These are phyloP conservation scores for Pulveroboletus ravenelii DNA, from an alignment of 768 basidiomycete genomes.

Conservation along the genomic window DNA sequence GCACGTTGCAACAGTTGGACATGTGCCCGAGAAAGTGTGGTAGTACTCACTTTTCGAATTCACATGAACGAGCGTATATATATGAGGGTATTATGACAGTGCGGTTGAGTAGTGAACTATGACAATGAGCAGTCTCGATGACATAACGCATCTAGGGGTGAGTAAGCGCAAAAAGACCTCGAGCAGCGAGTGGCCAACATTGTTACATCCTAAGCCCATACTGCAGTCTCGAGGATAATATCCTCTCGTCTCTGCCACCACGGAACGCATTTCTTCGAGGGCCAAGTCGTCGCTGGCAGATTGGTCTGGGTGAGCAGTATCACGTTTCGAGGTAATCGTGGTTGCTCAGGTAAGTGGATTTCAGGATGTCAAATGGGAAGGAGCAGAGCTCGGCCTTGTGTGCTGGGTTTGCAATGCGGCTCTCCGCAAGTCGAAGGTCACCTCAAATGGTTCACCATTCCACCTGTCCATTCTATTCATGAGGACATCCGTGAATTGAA, in stretches of 20 bases:
- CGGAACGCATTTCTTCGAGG: conserved; percentile 29
- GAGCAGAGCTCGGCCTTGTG: conserved; percentile 17
- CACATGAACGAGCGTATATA: conserved; percentile 44
- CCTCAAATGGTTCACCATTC: too few species aligned
- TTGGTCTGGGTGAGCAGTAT: background rate
- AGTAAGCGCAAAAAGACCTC: background rate
- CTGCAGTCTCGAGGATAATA: conserved; percentile 43
- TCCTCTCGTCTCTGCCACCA: conserved; percentile 37
- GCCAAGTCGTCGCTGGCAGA: conserved; percentile 17
- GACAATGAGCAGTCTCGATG: conserved; percentile 41
- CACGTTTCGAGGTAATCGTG: background rate
- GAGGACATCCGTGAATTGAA: too few species aligned
- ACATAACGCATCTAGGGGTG: conserved; percentile 43
- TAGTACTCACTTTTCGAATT: conserved; percentile 24
- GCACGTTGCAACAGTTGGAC: conserved; percentile 16
- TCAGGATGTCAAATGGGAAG: conserved; percentile 14
- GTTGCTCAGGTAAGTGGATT: background rate
- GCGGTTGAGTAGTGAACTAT: conserved; percentile 40
- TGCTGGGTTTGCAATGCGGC: conserved; percentile 15
- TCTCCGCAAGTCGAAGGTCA: too few species aligned
- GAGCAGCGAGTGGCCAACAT: conserved; percentile 28
- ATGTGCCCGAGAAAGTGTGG: background rate
- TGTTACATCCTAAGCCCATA: conserved; percentile 46
- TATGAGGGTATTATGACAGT: conserved; percentile 41
- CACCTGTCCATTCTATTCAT: too few species aligned